Evolutionary conservation across 2,329 filamentous ascomycete genomes (phyloP), one percentile per base, ranked within the genome.

Genomic region (Aspergillus neotritici): DNA sequence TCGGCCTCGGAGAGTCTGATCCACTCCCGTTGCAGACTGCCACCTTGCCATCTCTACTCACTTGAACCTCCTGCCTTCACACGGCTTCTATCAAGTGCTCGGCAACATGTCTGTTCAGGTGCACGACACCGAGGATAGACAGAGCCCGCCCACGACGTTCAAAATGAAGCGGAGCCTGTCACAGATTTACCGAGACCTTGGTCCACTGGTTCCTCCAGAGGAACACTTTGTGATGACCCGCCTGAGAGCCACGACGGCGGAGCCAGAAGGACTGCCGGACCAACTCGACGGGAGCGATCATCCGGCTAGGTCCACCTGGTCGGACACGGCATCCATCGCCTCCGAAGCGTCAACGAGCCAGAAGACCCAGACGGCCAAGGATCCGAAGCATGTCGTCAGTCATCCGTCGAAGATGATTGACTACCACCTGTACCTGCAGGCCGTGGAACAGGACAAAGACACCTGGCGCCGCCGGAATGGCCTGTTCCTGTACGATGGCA

Each of bases 331-430:
- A n/a, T 46, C 39, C 15, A 9, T 36, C 15, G 30, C 21, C 15
- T 48, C 47, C 4, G 34, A 37, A 11, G 30, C 14, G 17, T 42
- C 38, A 5, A 5, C 16, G 25, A 30, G 39, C 13, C n/a, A 14
- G 30, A 25, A 35, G 10, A 21, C 13, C 14, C n/a, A 34, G 31
- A 28, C 21, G 10, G 25, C 32, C n/a, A 17, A 34, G 17, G 31
- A 34, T 15, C 37, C 43, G 13, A 40, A 44, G 5, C 50, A 45
- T 33, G 37, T 44, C 14, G 44, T 56, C 31, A 47, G 39, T 11
- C 60, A 64, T 33, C 60, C 60, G 5, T 65, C 58, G 60, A 50
- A 54, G 8, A 48, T 62, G 11, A 42, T 64, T 7, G 63, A 65
- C 43, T 65, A 62, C 21, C 52, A 63, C 13, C 40, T 66, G 12